Base-by-base conservation (phyloP, 192 early-diverging fungal genomes). In the Backusella australiensis region DNA sequence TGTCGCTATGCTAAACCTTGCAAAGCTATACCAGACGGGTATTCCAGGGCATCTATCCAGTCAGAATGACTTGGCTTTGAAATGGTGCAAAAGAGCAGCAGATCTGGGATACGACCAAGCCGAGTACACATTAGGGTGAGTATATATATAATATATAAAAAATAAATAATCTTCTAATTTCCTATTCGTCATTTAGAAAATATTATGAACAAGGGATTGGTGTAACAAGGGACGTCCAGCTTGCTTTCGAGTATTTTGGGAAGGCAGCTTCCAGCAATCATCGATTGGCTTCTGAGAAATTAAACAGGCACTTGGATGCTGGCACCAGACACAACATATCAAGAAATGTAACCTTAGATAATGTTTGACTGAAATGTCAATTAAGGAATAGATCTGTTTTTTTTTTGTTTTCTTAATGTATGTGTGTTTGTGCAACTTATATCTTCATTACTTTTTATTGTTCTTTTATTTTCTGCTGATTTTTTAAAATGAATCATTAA, bases 51-150 rank as follows among this genome's bases (percentile, higher is more conserved):
- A 63, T 12, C 11, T 34, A 19, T 53, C 69, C 1, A 19, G 32
- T 8, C 76, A 77, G 12, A 69, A 32, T 21, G 69, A 59, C 23
- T n/a, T 93, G 73, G 94, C 95, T 1, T 91, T 92, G 79, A 87
- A 92, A 73, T 95, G 95, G 90, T 94, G 92, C 56, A 85, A 84
- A 41, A 86, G 87, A 21, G 93, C 96, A 11, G 96, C 97, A 35
- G 89, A 91, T 42, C 89, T 91, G 78, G 91, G 91, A 11, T 77
- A 93, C n/a, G 88, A 91, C 12, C 88, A 91, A 67, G 97, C 97
- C 8, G 90, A 96, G 86, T 96, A 90, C 75, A 94, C 93, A 11
- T 89, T 98, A 87, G 97, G 97, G 44, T 97, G 95, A 66, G 29
- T 68, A 36, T 42, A 34, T 15, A 12, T 34, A 17, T 71, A 71